Base-by-base conservation (phyloP, 1,139 yeast species). In the Candida sojae region DNA sequence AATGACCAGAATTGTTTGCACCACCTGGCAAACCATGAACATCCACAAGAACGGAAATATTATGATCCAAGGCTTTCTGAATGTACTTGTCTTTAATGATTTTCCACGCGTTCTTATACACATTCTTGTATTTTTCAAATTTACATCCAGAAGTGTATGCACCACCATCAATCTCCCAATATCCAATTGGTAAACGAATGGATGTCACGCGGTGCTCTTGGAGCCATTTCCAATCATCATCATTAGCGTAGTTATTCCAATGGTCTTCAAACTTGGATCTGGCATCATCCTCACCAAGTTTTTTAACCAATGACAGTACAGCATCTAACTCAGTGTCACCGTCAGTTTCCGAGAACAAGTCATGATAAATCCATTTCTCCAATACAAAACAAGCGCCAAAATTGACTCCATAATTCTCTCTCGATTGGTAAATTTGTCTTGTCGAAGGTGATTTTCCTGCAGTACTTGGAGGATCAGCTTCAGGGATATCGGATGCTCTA, bases 1-100 rank as follows among this genome's bases (percentile, higher is more conserved):
- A 84, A 63, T 92, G 98, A 49, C 85, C 74, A 28, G 85, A 86
- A 0, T 83, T 81, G 61, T 93, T 93, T 29, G 97, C 98, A 39
- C 97, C 97, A 10, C 89, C 91, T 2, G 97, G 98, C 28, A 93
- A 66, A 0, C 88, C 97, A 66, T 93, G 99, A 42, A 93, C 62
- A 65, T 93, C 99, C 9, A 92, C 79, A 49, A 93, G 60, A 0
- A 92, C 84, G 8, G 91, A 87, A 52, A 93, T 92, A 28, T 77
- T 73, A 55, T 78, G 67, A 26, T 67, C 49, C 1, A 61, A 75
- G 2, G 95, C 95, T 47, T 73, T 73, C 50, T 77, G 77, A 42
- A 88, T 70, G 52, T 78, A 79, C 45, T 73, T 61, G 26, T 66
- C 54, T 61, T 79, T 79, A 55, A 85, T 73, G 25, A 73, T 70